Percentiles rank a stretch among this genome's conserved stretches.
phyloP scores from a whole-genome alignment of 2,329 filamentous ascomycete species.

The Trichoderma breve region DNA sequence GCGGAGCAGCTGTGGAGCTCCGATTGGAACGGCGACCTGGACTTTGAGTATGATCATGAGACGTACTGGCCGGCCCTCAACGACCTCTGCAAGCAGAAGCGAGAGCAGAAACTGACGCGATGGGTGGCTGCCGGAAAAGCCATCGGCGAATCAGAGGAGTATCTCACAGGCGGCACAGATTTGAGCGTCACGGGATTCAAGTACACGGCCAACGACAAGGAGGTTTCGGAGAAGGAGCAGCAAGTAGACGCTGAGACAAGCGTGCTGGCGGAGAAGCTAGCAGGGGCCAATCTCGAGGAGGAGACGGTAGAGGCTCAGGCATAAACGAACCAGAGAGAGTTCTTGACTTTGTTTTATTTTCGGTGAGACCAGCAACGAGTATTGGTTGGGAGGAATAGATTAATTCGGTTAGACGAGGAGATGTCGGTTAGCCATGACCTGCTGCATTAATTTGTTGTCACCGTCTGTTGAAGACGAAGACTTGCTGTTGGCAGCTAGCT shows the following conservation, averaged over 20 bases:
- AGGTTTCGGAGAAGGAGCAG: constrained; percentile 26
- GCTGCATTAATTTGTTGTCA: background rate
- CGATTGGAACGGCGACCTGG: constrained; percentile 70
- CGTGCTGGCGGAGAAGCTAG: constrained; percentile 22
- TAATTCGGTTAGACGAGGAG: background rate
- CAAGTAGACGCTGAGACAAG: constrained; percentile 12
- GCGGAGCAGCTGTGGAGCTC: constrained; percentile 77
- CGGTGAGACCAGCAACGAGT: background rate
- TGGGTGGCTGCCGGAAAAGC: constrained; percentile 80
- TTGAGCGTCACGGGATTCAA: constrained; percentile 36
- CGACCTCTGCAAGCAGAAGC: constrained; percentile 64
- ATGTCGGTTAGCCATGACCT: background rate
- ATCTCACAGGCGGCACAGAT: constrained; percentile 64
- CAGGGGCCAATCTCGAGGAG: constrained; percentile 16
- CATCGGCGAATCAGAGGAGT: constrained; percentile 84
- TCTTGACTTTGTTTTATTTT: background rate
- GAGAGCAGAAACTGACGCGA: constrained; percentile 60
- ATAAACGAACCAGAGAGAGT: background rate
- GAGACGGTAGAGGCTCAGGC: constrained; percentile 12
- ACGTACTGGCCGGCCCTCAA: constrained; percentile 86
- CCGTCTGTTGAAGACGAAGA: background rate
- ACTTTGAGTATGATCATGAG: constrained; percentile 88
- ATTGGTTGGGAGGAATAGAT: background rate
- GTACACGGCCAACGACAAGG: constrained; percentile 25
- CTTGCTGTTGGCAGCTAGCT: background rate